phyloP scores from a whole-genome alignment of 164 flowering plant genomes.

The Houttuynia cordata region DNA sequence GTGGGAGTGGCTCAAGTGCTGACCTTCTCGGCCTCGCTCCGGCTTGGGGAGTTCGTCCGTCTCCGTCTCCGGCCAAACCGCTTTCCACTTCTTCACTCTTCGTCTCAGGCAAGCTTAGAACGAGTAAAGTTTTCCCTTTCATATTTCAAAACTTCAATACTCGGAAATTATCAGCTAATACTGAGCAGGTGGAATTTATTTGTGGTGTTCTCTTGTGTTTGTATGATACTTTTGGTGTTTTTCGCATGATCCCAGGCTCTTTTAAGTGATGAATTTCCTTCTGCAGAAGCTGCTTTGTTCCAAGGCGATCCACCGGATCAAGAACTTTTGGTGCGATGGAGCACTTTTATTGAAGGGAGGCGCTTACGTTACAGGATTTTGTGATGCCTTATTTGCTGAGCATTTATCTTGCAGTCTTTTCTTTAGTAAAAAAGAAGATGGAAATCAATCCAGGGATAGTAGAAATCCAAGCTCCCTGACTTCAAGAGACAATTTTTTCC shows the following conservation, averaged over 20 bases:
- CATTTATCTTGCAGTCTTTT: conserved; percentile 30
- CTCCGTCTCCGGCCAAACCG: not conserved
- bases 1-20: not conserved
- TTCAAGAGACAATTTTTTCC: conserved; percentile 21
- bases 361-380: conserved; percentile 19
- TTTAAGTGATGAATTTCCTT: no score
- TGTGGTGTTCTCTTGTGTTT: no score
- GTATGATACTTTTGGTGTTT: no score
- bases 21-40: not conserved
- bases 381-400: conserved; percentile 19
- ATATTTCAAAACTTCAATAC: no score
- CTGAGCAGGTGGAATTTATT: no score
- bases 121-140: no score
- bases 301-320: conserved; percentile 18
- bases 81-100: not conserved
- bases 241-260: no score
- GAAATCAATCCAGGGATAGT: conserved; percentile 11
- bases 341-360: conserved; percentile 17
- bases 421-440: conserved; percentile 31
- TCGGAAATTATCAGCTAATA: no score
- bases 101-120: conserved; percentile 1
- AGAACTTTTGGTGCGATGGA: conserved; percentile 21
- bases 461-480: conserved; percentile 19
- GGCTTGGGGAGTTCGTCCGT: not conserved
- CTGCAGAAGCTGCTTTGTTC: conserved; percentile 30